Base-by-base conservation (phyloP, 768 basidiomycete genomes). In the Suillus occidentalis region DNA sequence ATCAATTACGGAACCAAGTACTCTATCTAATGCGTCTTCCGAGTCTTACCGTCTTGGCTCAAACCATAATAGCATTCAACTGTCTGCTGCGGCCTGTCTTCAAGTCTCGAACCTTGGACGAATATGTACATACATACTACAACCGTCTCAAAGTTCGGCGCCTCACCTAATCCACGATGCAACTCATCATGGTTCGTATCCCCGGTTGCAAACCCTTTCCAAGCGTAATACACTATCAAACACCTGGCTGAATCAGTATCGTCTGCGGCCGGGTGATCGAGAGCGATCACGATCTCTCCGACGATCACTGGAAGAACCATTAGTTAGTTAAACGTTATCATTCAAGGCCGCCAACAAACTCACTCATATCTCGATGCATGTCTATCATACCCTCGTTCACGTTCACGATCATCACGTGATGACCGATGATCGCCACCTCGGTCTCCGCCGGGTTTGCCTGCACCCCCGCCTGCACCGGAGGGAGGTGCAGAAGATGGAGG, bases 241-340 rank as follows among this genome's bases (percentile, higher is more conserved):
- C 56, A 40, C 43, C 56, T 45, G 36, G 65, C n/a, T 13, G 34
- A 63, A 58, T 82, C 76, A 87, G 71, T 85, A 87, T 70, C 85
- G 82, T 77, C 89, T 82, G 68, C 89, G 79, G 52, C 87, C 83
- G 13, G 89, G 89, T 65, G 89, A 89, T 77, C 89, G 83, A 68
- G 89, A 90, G 70, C 89, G 88, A 77, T 90, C 89, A 69, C 89
- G 79, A 75, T 89, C 89, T 73, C 88, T 79, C 57, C 89, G 84
- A 77, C 89, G 85, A 79, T 90, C 89, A 71, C 88, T 87, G 75
- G 16, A 58, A 58, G 37, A 39, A 22, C 22, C 16, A 58, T 58
- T 12, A 42, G 25, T 58, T 12, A 31, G 25, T 42, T 64, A 45
- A 71, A 72, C 67, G 67, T 69, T 61, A 75, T 77, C 71, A 39